phyloP scores from a whole-genome alignment of 2,329 filamentous ascomycete genomes.

The Xylaria sp. region DNA sequence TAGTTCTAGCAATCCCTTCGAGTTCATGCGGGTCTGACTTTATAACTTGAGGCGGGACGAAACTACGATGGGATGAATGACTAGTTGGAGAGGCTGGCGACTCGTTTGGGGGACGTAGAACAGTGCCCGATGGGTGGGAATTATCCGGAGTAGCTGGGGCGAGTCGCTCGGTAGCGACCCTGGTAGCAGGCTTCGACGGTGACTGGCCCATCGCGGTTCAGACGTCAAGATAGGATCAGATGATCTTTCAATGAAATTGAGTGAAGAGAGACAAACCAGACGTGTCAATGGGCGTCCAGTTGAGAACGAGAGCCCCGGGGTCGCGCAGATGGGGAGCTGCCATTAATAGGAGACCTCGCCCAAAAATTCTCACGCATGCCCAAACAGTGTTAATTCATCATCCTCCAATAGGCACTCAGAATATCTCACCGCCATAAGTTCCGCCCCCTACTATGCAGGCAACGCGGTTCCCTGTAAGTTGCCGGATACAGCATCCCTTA shows the following conservation, averaged over 20 bases:
- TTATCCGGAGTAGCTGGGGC: not conserved
- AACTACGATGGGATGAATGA: not conserved
- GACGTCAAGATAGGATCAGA: not conserved
- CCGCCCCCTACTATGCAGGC: not conserved
- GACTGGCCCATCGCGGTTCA: constrained; percentile 10
- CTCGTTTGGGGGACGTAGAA: not conserved
- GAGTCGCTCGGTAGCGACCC: not conserved
- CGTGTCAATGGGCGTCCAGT: not conserved
- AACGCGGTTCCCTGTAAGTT: too few species aligned
- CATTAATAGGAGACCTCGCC: not conserved
- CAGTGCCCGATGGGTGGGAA: not conserved
- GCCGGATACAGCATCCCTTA: too few species aligned
- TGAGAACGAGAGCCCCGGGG: not conserved
- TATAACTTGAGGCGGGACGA: not conserved
- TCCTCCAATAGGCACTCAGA: not conserved
- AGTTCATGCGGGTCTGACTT: not conserved
- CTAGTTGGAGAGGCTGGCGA: constrained; percentile 1
- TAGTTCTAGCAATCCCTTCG: not conserved
- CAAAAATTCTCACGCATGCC: not conserved
- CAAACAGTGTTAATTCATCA: not conserved
- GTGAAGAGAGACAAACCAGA: not conserved
- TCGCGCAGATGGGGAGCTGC: not conserved
- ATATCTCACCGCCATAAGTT: not conserved
- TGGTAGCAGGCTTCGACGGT: constrained; percentile 11
- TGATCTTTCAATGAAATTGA: not conserved